A percentile compares a stretch with the other conserved stretches of the same genome.
phyloP scores from a whole-genome alignment of 805 yeast genomes.

The Candida tammaniensis region DNA sequence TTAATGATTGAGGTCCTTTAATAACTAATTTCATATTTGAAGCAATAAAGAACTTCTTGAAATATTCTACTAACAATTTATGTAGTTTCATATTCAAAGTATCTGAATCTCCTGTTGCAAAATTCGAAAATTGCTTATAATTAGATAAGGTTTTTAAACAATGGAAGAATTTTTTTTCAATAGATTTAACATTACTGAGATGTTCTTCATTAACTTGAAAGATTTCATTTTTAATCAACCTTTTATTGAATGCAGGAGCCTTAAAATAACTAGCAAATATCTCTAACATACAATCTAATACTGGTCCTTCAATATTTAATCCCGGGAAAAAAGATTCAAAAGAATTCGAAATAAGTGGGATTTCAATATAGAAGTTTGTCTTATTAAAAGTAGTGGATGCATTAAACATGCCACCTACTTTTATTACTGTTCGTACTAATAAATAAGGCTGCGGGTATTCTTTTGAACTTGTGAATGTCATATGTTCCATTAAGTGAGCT shows the following conservation, averaged over 20 bases:
- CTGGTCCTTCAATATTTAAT: constrained; percentile 24
- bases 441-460: constrained; percentile 46
- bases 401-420: constrained; percentile 57
- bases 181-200: constrained; percentile 43
- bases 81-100: constrained; percentile 42
- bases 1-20: constrained; percentile 65
- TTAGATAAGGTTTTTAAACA: constrained; percentile 49
- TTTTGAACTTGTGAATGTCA: constrained; percentile 47
- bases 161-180: constrained; percentile 53
- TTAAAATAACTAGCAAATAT: constrained; percentile 52
- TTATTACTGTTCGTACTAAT: constrained; percentile 42
- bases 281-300: constrained; percentile 45
- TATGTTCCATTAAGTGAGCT: constrained; percentile 57
- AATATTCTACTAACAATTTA: constrained; percentile 38
- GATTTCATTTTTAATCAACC: constrained; percentile 48
- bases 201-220: constrained; percentile 69
- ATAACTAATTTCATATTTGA: constrained; percentile 56
- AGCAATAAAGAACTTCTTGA: constrained; percentile 39
- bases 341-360: constrained; percentile 36
- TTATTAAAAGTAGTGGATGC: constrained; percentile 70
- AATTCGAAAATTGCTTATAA: constrained; percentile 59
- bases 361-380: constrained; percentile 61
- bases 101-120: constrained; percentile 61
- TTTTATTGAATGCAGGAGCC: constrained; percentile 47
- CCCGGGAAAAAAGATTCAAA: constrained; percentile 22